Conservation (phyloP, 2,329 filamentous ascomycete genomes). For the Pseudogymnoascus sp. region DNA sequence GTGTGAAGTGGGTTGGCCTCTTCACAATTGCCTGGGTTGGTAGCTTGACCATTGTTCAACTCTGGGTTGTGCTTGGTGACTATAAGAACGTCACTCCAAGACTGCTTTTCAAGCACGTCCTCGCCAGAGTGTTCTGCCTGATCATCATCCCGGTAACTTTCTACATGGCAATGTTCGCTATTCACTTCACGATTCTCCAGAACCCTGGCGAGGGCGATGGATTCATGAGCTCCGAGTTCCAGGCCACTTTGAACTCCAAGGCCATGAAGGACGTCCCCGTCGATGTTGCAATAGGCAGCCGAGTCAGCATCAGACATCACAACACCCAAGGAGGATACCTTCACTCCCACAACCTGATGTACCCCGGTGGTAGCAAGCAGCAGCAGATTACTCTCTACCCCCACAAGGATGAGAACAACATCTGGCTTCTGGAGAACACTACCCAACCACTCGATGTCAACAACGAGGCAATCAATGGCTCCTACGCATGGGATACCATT, state of each 20-base stretch:
- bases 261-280: slow-evolving; percentile 91
- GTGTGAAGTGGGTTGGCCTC: slow-evolving; percentile 97
- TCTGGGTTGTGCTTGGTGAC: slow-evolving; percentile 93
- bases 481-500: slow-evolving; percentile 73
- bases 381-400: slow-evolving; percentile 98
- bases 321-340: slow-evolving; percentile 98
- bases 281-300: slow-evolving; percentile 83
- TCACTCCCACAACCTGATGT: slow-evolving; percentile 96
- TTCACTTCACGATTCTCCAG: slow-evolving; percentile 86
- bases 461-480: slow-evolving; percentile 71
- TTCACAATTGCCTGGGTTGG: slow-evolving; percentile 99
- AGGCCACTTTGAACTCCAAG: slow-evolving; percentile 93
- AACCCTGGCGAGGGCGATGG: slow-evolving; percentile 97
- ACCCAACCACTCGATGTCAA: slow-evolving; percentile 77
- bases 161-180: slow-evolving; percentile 95
- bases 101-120: slow-evolving; percentile 88
- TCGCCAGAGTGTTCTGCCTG: slow-evolving; percentile 83
- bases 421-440: slow-evolving; percentile 91
- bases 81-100: slow-evolving; percentile 73
- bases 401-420: slow-evolving; percentile 97
- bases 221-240: slow-evolving; percentile 99
- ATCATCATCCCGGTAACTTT: slow-evolving; percentile 83
- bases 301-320: slow-evolving; percentile 79
- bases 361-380: slow-evolving; percentile 93
- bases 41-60: slow-evolving; percentile 77